A percentile compares a stretch with the other conserved stretches of the same genome.
phyloP scores from a whole-genome alignment of 140 eudicot species.

The Stevia rebaudiana region DNA sequence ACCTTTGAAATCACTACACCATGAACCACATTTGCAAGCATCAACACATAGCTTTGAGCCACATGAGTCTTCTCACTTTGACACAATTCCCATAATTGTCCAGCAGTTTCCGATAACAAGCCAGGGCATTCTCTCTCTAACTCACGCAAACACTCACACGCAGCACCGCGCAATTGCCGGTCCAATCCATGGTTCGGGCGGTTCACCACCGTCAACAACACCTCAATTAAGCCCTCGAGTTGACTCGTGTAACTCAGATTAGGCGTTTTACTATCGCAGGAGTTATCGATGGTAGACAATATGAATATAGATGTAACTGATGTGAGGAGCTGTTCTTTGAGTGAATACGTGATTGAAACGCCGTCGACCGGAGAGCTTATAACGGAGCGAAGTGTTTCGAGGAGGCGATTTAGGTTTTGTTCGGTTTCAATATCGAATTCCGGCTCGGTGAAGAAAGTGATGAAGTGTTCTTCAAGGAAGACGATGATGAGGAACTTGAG shows the following conservation, averaged over 20 bases:
- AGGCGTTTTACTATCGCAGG: conserved; percentile 16
- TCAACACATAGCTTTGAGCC: conserved; percentile 56
- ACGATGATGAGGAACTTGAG: conserved; percentile 58
- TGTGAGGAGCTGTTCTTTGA: conserved; percentile 69
- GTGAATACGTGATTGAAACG: conserved; percentile 39
- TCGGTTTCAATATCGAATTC: conserved; percentile 11
- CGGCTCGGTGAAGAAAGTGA: conserved; percentile 8
- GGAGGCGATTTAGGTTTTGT: conserved; percentile 33
- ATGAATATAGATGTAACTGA: conserved; percentile 54
- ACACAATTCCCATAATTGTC: conserved; percentile 68
- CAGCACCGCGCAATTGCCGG: conserved; percentile 59
- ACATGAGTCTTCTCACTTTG: conserved; percentile 90
- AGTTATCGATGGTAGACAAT: background rate
- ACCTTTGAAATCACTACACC: conserved; percentile 39
- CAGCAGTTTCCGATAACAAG: conserved; percentile 52
- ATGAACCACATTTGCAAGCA: conserved; percentile 47
- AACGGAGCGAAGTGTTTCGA: conserved; percentile 52
- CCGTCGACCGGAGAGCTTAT: conserved; percentile 64
- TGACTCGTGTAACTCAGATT: conserved; percentile 19
- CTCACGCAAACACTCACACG: conserved; percentile 84
- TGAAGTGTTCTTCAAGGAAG: conserved; percentile 56
- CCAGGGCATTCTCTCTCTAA: conserved; percentile 69
- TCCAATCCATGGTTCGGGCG: conserved; percentile 75
- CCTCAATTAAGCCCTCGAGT: conserved; percentile 59
- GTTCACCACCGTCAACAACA: conserved; percentile 58